These are phyloP conservation scores for Thielaviopsis punctulata DNA, from an alignment of 2,329 filamentous ascomycete species.

Conservation along the genomic window DNA sequence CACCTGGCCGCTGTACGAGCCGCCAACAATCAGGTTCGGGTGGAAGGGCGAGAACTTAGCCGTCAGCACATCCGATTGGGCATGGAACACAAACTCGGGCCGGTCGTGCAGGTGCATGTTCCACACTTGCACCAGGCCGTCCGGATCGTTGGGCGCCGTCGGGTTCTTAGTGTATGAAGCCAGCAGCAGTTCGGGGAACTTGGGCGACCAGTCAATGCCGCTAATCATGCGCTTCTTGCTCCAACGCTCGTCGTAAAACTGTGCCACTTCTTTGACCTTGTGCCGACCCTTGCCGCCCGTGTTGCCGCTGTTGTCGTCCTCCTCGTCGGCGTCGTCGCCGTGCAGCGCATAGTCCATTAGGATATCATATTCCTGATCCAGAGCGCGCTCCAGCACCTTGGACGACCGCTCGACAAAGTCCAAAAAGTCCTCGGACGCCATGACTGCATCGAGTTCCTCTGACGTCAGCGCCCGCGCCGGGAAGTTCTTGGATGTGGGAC, in stretches of 20 bases:
- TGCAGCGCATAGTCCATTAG: conserved; percentile 84
- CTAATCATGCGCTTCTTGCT: conserved; percentile 97
- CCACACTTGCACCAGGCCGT: conserved; percentile 91
- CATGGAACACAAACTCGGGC: conserved; percentile 92
- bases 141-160: conserved; percentile 80
- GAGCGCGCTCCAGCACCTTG: conserved; percentile 87
- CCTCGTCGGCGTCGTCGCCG: conserved; percentile 58
- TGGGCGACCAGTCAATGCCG: conserved; percentile 85
- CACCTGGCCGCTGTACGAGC: conserved; percentile 91
- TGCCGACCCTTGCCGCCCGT: conserved; percentile 53
- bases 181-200: conserved; percentile 82
- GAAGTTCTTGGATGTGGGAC: conserved; percentile 33
- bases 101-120: conserved; percentile 87
- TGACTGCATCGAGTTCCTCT: conserved; percentile 81
- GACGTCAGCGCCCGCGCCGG: conserved; percentile 62
- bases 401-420: conserved; percentile 91
- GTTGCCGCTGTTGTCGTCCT: conserved; percentile 61
- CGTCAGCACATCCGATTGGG: conserved; percentile 84
- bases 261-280: conserved; percentile 69
- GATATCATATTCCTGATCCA: conserved; percentile 94
- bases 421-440: conserved; percentile 79
- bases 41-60: conserved; percentile 99
- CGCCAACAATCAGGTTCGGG: conserved; percentile 87
- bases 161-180: conserved; percentile 97
- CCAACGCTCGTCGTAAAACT: conserved; percentile 91